Base-by-base conservation (phyloP, 164 flowering plant genomes). In the Aristolochia contorta region DNA sequence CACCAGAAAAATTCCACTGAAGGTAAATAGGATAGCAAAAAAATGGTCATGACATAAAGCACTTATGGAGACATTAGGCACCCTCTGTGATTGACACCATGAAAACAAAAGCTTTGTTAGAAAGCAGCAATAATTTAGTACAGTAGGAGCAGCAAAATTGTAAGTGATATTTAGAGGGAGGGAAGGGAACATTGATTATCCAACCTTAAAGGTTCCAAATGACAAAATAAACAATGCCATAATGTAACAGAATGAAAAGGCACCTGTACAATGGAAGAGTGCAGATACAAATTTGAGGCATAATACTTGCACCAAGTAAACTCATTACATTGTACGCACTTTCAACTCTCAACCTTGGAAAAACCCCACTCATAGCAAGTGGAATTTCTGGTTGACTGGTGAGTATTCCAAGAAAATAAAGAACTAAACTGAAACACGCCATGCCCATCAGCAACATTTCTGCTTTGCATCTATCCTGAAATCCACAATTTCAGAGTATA, bases 221-320 rank as follows among this genome's bases (percentile, higher is more conserved):
- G 43, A 10, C 43, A 37, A 10, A 37, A 37, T 37, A 49, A 20
- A 12, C 19, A 49, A 49, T 37, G 43, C 43, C 10, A 6, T 3
- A 37, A 37, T 0, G 5, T 12, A 4, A 5, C 53, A 49, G 53
- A 49, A 49, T 4, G 53, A 49, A 49, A 0, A 49, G 16, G 19
- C 71, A 88, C 99, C 99, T 82, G 86, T 47, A 85, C 85, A 72
- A 90, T 63, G 58, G 84, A 79, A 65, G 99, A 93, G 78, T 93
- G 97, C 55, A 90, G 77, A 67, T 88, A 93, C 76, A 93, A 85
- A 66, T 85, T 90, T 93, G 99, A 75, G 99, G 99, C 84, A 84
- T 77, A 30, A 90, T 78, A 70, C 55, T 82, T 48, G 99, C 89
- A 70, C 99, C 99, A 61, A 93, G 89, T 60, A 93, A 84, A 79